Conservation (phyloP, 2,329 filamentous ascomycete genomes). For the Fusarium phyllophilum region DNA sequence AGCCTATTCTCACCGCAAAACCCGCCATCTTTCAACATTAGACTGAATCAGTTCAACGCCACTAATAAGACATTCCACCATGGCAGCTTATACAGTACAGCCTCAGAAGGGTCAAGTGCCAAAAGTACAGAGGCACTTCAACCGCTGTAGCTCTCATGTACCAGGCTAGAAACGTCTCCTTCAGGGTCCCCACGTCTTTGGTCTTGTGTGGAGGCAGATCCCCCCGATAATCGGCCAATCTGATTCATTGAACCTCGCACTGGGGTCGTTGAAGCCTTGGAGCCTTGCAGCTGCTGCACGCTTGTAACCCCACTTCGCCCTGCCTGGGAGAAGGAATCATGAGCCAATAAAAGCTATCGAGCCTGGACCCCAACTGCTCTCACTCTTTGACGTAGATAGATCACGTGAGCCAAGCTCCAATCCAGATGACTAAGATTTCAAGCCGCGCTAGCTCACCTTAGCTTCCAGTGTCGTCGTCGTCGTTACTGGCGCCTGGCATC, state of each 20-base stretch:
- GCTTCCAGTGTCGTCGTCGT: slow-evolving; percentile 44
- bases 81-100: not conserved
- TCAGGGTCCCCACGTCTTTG: slow-evolving; percentile 36
- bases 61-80: slow-evolving; percentile 24
- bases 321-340: not conserved
- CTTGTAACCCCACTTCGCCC: slow-evolving; percentile 26
- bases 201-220: slow-evolving; percentile 25
- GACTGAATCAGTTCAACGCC: slow-evolving; percentile 12
- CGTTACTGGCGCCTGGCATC: slow-evolving; percentile 46
- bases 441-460: slow-evolving; percentile 34
- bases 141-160: slow-evolving; percentile 33
- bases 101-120: slow-evolving; percentile 26
- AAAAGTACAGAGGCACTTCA: slow-evolving; percentile 17
- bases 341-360: slow-evolving; percentile 32
- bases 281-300: slow-evolving; percentile 31
- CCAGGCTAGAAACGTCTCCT: slow-evolving; percentile 8
- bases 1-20: slow-evolving; percentile 27
- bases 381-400: not conserved
- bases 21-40: slow-evolving; percentile 7
- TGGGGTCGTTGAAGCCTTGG: slow-evolving; percentile 29
- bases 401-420: slow-evolving; percentile 31
- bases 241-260: slow-evolving; percentile 2
- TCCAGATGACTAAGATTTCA: slow-evolving; percentile 40
- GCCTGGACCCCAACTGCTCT: not conserved
- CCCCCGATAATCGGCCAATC: slow-evolving; percentile 38